Conservation (phyloP, 2,329 filamentous ascomycete genomes). For the Colletotrichum magnum region DNA sequence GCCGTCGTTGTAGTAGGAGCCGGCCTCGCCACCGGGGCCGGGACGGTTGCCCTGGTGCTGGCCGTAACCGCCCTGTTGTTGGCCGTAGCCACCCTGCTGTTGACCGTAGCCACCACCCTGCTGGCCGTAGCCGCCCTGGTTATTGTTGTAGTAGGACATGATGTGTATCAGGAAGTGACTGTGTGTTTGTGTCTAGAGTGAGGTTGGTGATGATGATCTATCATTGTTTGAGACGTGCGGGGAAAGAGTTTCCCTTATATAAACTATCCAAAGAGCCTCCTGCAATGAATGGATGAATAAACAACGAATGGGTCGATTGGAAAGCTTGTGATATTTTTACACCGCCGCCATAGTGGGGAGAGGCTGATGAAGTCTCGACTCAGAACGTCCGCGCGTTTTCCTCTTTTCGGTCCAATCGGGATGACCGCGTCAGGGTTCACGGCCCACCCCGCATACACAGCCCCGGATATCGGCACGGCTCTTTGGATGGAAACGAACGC, state of each 20-base stretch:
- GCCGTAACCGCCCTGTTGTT: not conserved
- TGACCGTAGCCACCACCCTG: slow-evolving; percentile 31
- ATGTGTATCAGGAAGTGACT: slow-evolving; percentile 7
- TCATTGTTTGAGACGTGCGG: slow-evolving; percentile 16
- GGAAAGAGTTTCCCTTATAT: slow-evolving; percentile 36
- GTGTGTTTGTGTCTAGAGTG: slow-evolving; percentile 1
- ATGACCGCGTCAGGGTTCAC: slow-evolving; percentile 39
- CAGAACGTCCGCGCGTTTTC: slow-evolving; percentile 37
- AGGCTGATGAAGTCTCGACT: slow-evolving; percentile 37
- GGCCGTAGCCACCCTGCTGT: slow-evolving; percentile 20
- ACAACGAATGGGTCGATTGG: slow-evolving; percentile 17
- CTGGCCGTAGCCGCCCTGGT: slow-evolving; percentile 16
- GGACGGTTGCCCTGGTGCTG: slow-evolving; percentile 19
- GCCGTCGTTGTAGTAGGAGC: slow-evolving; percentile 34
- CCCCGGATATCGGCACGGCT: slow-evolving; percentile 37
- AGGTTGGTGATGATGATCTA: not conserved
- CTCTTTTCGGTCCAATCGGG: slow-evolving; percentile 38
- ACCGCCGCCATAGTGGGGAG: slow-evolving; percentile 39
- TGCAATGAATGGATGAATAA: not conserved
- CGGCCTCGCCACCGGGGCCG: slow-evolving; percentile 26
- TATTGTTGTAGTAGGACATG: slow-evolving; percentile 33
- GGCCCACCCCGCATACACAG: slow-evolving; percentile 36
- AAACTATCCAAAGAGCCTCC: slow-evolving; percentile 25
- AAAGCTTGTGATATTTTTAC: slow-evolving; percentile 39
- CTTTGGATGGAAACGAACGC: slow-evolving; percentile 31